phyloP scores from a whole-genome alignment of 2,329 filamentous ascomycete genomes.

The Alternaria sp. region DNA sequence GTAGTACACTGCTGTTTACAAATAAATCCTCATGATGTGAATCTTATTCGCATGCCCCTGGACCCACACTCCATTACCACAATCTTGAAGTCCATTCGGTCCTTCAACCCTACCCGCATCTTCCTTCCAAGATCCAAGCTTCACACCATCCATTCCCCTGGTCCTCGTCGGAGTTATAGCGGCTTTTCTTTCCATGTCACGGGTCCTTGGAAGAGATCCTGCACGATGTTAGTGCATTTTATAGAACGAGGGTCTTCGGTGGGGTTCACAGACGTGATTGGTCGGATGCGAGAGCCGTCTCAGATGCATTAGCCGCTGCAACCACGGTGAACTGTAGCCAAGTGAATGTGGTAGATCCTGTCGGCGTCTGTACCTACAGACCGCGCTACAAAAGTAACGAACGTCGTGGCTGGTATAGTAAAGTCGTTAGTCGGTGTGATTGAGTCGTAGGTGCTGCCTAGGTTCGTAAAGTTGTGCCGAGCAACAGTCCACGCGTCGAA shows the following conservation, averaged over 20 bases:
- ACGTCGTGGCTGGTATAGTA: not conserved
- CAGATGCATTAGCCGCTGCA: slow-evolving; percentile 1
- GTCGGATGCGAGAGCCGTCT: not conserved
- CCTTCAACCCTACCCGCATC: slow-evolving; percentile 4
- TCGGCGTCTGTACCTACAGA: slow-evolving; percentile 3
- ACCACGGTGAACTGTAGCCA: slow-evolving; percentile 11
- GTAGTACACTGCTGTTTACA: not conserved
- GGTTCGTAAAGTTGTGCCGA: not conserved
- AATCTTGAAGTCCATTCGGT: not conserved
- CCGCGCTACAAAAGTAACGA: slow-evolving; percentile 3
- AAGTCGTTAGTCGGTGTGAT: not conserved
- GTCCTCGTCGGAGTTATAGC: slow-evolving; percentile 1
- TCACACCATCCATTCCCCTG: not conserved
- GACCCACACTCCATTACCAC: not conserved
- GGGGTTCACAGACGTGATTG: slow-evolving; percentile 7
- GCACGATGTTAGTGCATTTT: slow-evolving; percentile 18
- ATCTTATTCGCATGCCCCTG: not conserved
- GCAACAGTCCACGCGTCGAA: not conserved
- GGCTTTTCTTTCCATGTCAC: slow-evolving; percentile 7
- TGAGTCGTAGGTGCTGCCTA: not conserved
- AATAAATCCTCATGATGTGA: not conserved
- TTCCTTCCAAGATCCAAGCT: not conserved
- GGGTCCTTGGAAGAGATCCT: slow-evolving; percentile 7
- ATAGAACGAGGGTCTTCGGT: slow-evolving; percentile 2
- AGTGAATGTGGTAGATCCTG: slow-evolving; percentile 2